Conservation (phyloP, 257 asterid species). For the Dorcoceras hygrometricum region DNA sequence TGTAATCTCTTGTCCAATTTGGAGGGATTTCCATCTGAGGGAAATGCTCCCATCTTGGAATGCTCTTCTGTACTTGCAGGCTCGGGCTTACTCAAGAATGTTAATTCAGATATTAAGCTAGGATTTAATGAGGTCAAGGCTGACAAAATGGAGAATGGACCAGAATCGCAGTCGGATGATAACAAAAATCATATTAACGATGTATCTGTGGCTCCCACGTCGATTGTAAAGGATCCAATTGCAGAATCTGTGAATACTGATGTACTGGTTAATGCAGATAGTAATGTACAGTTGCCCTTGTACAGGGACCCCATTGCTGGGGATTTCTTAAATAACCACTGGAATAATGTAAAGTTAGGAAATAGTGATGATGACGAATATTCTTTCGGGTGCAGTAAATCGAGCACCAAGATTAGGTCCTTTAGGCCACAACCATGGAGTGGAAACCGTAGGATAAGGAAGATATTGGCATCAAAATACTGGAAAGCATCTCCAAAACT, state of each 20-base stretch:
- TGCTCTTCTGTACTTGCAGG: conserved; percentile 37
- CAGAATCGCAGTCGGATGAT: conserved; percentile 34
- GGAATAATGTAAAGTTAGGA: conserved; percentile 83
- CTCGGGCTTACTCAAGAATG: conserved; percentile 43
- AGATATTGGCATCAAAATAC: conserved; percentile 68
- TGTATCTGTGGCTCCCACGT: conserved; percentile 45
- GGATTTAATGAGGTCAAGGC: conserved; percentile 32
- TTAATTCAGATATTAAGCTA: conserved; percentile 43
- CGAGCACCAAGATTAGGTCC: conserved; percentile 62
- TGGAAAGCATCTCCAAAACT: conserved; percentile 65
- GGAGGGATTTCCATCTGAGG: conserved; percentile 37
- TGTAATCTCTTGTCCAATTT: conserved; percentile 35
- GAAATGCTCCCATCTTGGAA: conserved; percentile 44
- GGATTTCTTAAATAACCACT: conserved; percentile 56
- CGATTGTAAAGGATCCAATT: conserved; percentile 51
- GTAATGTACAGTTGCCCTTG: conserved; percentile 88
- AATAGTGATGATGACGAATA: conserved; percentile 96
- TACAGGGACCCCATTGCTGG: conserved; percentile 58
- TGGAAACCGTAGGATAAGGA: conserved; percentile 67
- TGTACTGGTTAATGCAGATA: conserved; percentile 52
- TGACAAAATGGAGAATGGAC: conserved; percentile 35
- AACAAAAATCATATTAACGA: conserved; percentile 37
- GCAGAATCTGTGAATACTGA: conserved; percentile 59
- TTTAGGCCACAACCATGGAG: conserved; percentile 57
- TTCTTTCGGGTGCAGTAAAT: conserved; percentile 67